These are phyloP conservation scores for Zygoascus tannicola DNA, from an alignment of 805 yeast genomes.

Conservation along the genomic window DNA sequence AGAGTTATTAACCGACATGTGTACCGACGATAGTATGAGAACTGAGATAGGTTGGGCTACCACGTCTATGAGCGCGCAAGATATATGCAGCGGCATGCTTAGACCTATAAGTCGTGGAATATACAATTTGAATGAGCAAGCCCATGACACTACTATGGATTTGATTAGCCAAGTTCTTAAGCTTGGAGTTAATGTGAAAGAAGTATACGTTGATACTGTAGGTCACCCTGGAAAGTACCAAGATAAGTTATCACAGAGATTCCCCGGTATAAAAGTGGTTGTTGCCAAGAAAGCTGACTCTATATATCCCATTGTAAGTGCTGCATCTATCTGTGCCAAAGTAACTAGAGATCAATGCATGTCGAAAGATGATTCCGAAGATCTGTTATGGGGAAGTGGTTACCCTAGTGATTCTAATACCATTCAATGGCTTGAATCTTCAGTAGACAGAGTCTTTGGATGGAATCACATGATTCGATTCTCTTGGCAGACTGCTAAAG, in stretches of 20 bases:
- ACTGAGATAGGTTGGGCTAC: constrained; percentile 80
- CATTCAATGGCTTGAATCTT: constrained; percentile 54
- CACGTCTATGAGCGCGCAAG: constrained; percentile 74
- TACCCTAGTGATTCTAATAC: constrained; percentile 93
- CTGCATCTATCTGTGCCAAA: constrained; percentile 93
- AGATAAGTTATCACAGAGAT: constrained; percentile 54
- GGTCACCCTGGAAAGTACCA: constrained; percentile 90
- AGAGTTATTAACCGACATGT: constrained; percentile 49
- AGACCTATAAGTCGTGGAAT: constrained; percentile 43
- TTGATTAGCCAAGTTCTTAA: constrained; percentile 58
- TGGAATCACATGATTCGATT: constrained; percentile 74
- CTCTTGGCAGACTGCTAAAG: constrained; percentile 91
- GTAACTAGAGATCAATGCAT: constrained; percentile 79
- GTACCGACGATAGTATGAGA: constrained; percentile 37
- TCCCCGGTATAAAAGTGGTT: constrained; percentile 62
- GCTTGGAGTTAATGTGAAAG: constrained; percentile 52
- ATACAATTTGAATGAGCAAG: constrained; percentile 85
- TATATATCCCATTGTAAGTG: constrained; percentile 80
- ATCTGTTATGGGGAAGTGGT: constrained; percentile 65
- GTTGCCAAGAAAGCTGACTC: constrained; percentile 96
- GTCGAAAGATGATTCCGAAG: constrained; percentile 17
- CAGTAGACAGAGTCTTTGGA: constrained; percentile 69
- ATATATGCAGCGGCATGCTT: constrained; percentile 84
- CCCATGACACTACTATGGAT: constrained; percentile 86
- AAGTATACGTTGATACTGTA: constrained; percentile 88